phyloP scores from a whole-genome alignment of 768 basidiomycete species.

The Paxillus rubicundulus region DNA sequence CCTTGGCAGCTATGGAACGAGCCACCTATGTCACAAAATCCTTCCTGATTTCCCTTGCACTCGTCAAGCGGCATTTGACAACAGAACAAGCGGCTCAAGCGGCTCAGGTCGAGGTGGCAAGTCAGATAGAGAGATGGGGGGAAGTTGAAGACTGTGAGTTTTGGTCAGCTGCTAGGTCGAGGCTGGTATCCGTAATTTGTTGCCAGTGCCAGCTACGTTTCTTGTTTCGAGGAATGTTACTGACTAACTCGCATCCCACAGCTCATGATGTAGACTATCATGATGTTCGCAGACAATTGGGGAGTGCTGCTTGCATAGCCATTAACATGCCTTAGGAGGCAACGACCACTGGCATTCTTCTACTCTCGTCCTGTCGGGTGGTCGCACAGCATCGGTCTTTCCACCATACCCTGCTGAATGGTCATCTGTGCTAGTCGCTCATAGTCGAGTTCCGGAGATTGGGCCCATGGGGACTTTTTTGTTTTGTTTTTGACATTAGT shows the following conservation, averaged over 20 bases:
- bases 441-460: slow-evolving; percentile 5
- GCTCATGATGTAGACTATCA: slow-evolving; percentile 98
- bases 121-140: slow-evolving; percentile 94
- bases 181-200: slow-evolving; percentile 2
- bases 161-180: background rate
- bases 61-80: slow-evolving; percentile 71
- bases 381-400: slow-evolving; percentile 4
- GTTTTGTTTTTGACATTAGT: slow-evolving; percentile 19
- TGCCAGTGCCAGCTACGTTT: background rate
- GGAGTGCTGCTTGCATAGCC: slow-evolving; percentile 70
- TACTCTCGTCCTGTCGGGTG: slow-evolving; percentile 3
- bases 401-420: background rate
- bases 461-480: slow-evolving; percentile 12
- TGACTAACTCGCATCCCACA: slow-evolving; percentile 35
- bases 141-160: slow-evolving; percentile 97
- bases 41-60: slow-evolving; percentile 81
- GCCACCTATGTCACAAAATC: slow-evolving; percentile 89
- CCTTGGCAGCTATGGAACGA: slow-evolving; percentile 77
- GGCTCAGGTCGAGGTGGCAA: slow-evolving; percentile 88
- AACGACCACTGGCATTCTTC: background rate
- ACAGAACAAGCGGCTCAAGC: slow-evolving; percentile 85
- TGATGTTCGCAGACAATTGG: slow-evolving; percentile 84
- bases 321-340: slow-evolving; percentile 30
- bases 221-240: background rate
- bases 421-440: slow-evolving; percentile 9